phyloP scores from a whole-genome alignment of 2,329 filamentous ascomycete species.

The Xylariaceae sp. region DNA sequence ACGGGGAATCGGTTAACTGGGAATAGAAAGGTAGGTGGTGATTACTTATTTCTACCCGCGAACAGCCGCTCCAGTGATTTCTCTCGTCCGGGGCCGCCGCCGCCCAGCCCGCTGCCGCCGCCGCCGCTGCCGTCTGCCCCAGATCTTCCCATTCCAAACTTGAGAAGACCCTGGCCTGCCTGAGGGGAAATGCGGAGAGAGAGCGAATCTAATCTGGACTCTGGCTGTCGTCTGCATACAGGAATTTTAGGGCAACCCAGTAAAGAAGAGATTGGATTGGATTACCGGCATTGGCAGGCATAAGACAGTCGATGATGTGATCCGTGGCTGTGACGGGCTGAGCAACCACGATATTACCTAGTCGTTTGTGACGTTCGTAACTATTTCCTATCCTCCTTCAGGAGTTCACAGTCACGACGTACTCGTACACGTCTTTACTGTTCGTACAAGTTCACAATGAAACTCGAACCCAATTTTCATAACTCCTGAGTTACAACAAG shows the following conservation, averaged over 20 bases:
- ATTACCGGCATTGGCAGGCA: not conserved
- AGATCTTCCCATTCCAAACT: not conserved
- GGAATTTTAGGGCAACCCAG: not conserved
- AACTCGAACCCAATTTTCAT: no score
- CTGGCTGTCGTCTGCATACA: not conserved
- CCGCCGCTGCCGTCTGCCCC: not conserved
- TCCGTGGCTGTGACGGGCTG: conserved; percentile 2
- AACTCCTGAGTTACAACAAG: no score
- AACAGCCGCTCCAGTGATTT: conserved; percentile 5
- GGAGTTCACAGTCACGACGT: no score
- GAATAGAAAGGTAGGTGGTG: no score
- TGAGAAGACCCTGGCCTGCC: not conserved
- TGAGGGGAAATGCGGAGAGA: conserved; percentile 12
- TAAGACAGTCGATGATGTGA: not conserved
- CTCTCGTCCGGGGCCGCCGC: conserved; percentile 6
- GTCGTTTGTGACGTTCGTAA: no score
- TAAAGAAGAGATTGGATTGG: not conserved
- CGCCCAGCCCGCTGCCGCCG: no score
- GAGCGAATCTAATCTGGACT: not conserved
- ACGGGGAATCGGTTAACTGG: no score
- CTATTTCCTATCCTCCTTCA: no score
- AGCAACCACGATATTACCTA: conserved; percentile 2
- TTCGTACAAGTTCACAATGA: no score
- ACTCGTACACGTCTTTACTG: no score
- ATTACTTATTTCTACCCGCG: not conserved